Conservation (phyloP, 2,329 filamentous ascomycete species). For the Magnaporthiopsis poae region DNA sequence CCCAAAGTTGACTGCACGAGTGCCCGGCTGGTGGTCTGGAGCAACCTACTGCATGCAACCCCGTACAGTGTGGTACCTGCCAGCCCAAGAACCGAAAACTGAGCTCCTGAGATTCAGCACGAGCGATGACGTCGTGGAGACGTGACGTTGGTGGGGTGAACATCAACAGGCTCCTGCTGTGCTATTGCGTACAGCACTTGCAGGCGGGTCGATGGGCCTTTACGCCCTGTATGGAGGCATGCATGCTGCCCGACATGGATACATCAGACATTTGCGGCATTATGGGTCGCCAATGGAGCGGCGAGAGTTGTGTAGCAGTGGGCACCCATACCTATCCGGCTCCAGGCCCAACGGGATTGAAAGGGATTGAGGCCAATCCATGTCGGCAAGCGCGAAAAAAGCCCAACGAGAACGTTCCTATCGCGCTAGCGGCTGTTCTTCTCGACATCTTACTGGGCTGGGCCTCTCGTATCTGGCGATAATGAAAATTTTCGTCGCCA, state of each 20-base stretch:
- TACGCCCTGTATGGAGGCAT: background rate
- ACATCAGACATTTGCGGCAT: too few species aligned
- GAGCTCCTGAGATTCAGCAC: background rate
- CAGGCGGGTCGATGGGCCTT: background rate
- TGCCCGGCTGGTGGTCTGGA: background rate
- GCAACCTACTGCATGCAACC: too few species aligned
- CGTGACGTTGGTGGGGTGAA: conserved; percentile 6
- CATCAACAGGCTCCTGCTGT: background rate
- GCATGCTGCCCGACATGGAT: background rate
- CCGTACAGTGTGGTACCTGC: background rate
- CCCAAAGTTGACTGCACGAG: background rate
- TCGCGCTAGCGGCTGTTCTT: conserved; percentile 1
- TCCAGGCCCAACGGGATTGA: background rate
- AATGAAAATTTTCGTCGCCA: background rate
- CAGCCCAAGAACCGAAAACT: conserved; percentile 7
- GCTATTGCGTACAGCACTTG: background rate
- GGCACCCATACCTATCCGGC: background rate
- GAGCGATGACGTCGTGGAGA: conserved; percentile 7
- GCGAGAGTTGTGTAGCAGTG: background rate
- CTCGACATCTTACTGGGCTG: background rate
- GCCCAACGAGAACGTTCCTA: conserved; percentile 6
- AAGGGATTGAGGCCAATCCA: background rate
- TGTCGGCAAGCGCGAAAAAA: background rate
- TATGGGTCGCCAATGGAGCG: too few species aligned
- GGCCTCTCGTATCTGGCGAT: background rate